phyloP scores from a whole-genome alignment of 352 stramenopile genomes.

The Globisporangium cystogenes region DNA sequence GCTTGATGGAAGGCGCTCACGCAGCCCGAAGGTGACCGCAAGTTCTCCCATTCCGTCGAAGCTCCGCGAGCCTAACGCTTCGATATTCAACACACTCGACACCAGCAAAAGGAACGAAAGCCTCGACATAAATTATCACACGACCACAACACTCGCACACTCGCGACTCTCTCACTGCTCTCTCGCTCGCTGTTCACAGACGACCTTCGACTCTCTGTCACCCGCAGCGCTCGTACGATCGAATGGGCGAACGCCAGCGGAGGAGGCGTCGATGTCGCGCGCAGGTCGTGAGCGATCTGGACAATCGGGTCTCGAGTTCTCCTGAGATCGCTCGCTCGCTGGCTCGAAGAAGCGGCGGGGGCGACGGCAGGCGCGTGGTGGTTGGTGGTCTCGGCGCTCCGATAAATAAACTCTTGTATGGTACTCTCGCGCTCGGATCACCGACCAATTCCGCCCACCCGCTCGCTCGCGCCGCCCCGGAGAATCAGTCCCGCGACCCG shows the following conservation, averaged over 20 bases:
- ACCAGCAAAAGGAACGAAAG: background rate
- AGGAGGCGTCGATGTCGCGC: no score
- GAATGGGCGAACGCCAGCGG: no score
- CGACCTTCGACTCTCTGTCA: no score
- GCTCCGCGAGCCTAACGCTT: background rate
- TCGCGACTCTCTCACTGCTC: background rate
- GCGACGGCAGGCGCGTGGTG: no score
- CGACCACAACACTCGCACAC: background rate
- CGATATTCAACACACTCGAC: background rate
- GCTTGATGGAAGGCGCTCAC: no score
- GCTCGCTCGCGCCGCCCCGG: no score
- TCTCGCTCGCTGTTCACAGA: background rate
- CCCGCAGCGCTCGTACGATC: no score
- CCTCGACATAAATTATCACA: background rate
- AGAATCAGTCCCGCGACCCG: no score
- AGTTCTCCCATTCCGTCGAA: background rate
- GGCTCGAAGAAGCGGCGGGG: no score
- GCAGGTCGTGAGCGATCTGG: no score
- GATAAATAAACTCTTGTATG: slow-evolving; percentile 4
- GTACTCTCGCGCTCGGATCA: background rate
- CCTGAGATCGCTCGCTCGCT: no score
- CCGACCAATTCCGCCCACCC: background rate
- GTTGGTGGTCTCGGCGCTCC: background rate
- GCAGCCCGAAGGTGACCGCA: background rate
- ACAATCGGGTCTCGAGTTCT: no score